Evolutionary conservation across 2,329 filamentous ascomycete species (phyloP), one percentile per base, ranked within the genome.

Genomic region (Cladosporium sp.): DNA sequence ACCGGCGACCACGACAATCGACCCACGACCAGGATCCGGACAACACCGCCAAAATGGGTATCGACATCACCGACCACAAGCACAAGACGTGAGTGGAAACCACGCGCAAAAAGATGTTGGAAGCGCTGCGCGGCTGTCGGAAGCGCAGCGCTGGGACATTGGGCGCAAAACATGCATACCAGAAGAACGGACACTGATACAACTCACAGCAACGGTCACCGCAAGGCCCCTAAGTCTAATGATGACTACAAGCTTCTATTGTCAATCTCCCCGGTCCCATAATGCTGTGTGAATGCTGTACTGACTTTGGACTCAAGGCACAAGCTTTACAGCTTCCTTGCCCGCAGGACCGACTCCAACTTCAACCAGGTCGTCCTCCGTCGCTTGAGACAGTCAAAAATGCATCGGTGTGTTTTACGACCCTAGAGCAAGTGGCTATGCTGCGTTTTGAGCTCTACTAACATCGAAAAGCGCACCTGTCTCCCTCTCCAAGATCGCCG

Each of bases 351-450:
- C 77, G 94, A 97, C 79, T 86, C 91, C 68, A 86, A 85, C 82
- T 99, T 99, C 90, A 99, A 99, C 89, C 95, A 96, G 85, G 90
- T 94, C 74, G 87, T 99, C 76, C 90, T 99, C 74, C 92, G 93
- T 78, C 90, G 94, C 75, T 89, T 99, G 64, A 96, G 96, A 77
- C 96, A 94, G 90, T 96, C 92, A 79, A 91, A 92, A 81, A 96
- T 95, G 82, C 97, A 97, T 89, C 89, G 92, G 51, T 25, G 8
- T 17, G 51, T 22, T n/a, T 17, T 45, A 60, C 9, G 5, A 11
- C 49, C 49, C 49, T 51, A 51, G 49, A 51, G 49, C 64, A 60
- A 54, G 42, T 56, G 42, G 30, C 43, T 15, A 56, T 34, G 34
- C 30, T 45, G 54, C 28, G 28, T 45, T 54, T 52, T 59, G 52